Percentiles rank a stretch among this genome's conserved stretches.
Conservation (phyloP, 345 rosid genomes). For the Corchorus olitorius region DNA sequence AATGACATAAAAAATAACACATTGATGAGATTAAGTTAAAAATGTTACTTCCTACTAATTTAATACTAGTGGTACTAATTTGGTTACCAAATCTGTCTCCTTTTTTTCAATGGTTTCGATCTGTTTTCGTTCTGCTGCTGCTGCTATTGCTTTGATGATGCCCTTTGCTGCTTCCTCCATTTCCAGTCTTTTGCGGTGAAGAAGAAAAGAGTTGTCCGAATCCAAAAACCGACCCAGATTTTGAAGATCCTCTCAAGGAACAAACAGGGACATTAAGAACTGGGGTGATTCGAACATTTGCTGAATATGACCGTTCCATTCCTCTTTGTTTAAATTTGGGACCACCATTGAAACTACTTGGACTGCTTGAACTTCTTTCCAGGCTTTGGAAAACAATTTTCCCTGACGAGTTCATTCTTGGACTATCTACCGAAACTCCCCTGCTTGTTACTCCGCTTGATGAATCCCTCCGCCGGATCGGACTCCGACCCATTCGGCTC, state of each 20-base stretch:
- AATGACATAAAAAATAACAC: background rate
- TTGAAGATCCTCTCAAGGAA: conserved; percentile 60
- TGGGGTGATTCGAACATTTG: conserved; percentile 68
- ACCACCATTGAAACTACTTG: conserved; percentile 91
- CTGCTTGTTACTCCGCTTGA: conserved; percentile 43
- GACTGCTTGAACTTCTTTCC: conserved; percentile 97
- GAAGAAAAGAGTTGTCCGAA: conserved; percentile 61
- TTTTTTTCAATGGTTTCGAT: conserved; percentile 23
- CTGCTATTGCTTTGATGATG: conserved; percentile 34
- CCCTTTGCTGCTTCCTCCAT: conserved; percentile 25
- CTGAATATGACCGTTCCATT: conserved; percentile 90
- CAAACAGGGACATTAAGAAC: conserved; percentile 77
- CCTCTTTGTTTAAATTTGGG: conserved; percentile 77
- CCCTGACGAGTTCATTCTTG: conserved; percentile 92
- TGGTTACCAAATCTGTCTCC: conserved; percentile 20
- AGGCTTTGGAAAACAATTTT: conserved; percentile 87
- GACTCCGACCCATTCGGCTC: conserved; percentile 57
- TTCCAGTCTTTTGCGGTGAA: conserved; percentile 47
- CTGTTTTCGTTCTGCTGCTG: conserved; percentile 23
- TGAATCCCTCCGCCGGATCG: conserved; percentile 49
- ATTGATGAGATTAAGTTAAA: conserved; percentile 13
- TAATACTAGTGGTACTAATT: conserved; percentile 12
- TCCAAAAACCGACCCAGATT: conserved; percentile 52
- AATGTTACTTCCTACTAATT: conserved; percentile 16
- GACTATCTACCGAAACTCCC: conserved; percentile 84